phyloP scores from a whole-genome alignment of 805 yeast species.

The Ogataea glucozyma region DNA sequence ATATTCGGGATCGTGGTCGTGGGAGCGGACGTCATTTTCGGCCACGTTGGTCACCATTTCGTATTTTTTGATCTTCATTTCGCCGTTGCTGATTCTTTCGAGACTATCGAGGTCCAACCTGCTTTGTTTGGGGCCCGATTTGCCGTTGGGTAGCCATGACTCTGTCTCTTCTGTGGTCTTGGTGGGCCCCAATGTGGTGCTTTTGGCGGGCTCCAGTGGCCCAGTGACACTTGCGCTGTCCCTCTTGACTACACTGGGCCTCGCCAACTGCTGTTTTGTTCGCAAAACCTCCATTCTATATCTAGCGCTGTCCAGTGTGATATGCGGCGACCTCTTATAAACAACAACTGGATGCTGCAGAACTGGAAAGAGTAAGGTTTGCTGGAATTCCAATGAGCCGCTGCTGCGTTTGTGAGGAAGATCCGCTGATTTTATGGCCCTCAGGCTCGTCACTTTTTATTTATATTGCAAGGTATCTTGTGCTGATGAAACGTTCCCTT shows the following conservation, averaged over 20 bases:
- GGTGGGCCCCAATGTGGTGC: not conserved
- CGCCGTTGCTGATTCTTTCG: constrained; percentile 12
- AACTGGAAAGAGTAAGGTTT: too few relatives aligned
- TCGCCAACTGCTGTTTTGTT: not conserved
- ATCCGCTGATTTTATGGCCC: not conserved
- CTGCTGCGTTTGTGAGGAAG: too few relatives aligned
- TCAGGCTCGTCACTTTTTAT: too few relatives aligned
- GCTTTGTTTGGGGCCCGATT: not conserved
- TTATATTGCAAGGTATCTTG: too few relatives aligned
- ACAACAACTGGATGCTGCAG: too few relatives aligned
- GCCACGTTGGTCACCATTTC: constrained; percentile 12
- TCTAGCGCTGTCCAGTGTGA: constrained; percentile 5
- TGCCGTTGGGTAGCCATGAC: constrained; percentile 8
- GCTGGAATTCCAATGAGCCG: too few relatives aligned
- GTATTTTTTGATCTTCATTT: constrained; percentile 19
- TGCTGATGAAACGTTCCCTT: not conserved
- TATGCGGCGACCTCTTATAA: too few relatives aligned
- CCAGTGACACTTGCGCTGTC: not conserved
- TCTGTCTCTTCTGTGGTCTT: constrained; percentile 3
- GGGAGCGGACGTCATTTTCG: constrained; percentile 2
- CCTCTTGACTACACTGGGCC: not conserved
- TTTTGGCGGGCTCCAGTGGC: not conserved
- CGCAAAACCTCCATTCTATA: constrained; percentile 8
- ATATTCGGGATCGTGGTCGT: not conserved
- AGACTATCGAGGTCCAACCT: constrained; percentile 8